phyloP scores from a whole-genome alignment of 169 alveolate genomes.

The Amoebophrya sp. region DNA sequence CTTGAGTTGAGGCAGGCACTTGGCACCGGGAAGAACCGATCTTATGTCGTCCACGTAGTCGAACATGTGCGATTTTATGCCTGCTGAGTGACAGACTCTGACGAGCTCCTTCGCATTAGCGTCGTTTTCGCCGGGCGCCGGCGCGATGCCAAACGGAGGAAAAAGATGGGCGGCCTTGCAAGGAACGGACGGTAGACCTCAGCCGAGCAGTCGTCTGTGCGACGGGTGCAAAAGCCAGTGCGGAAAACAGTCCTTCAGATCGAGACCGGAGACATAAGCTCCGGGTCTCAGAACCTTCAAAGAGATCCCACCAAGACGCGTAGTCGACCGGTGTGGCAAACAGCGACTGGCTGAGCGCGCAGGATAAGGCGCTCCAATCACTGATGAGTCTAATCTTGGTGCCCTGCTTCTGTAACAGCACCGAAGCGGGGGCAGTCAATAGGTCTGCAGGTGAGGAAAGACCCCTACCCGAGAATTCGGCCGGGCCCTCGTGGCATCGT shows the following conservation, averaged over 20 bases:
- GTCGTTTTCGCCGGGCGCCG: neutral
- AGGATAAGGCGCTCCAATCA: neutral
- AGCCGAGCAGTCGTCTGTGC: neutral
- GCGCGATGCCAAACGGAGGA: neutral
- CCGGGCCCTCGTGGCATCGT: neutral
- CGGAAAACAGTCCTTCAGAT: neutral
- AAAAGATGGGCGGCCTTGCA: neutral
- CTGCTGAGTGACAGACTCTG: too few relatives aligned
- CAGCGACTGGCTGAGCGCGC: neutral
- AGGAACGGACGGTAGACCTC: neutral
- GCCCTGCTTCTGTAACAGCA: neutral
- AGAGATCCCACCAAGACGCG: neutral
- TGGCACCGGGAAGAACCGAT: neutral
- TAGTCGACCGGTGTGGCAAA: neutral
- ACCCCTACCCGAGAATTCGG: too few relatives aligned
- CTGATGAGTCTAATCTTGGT: neutral
- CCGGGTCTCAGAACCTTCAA: neutral
- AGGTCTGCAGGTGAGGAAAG: neutral
- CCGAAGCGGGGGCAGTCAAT: neutral
- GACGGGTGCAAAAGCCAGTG: neutral
- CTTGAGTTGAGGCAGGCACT: neutral
- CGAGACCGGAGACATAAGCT: neutral
- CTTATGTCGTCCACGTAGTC: neutral
- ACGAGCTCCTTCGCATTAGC: too few relatives aligned
- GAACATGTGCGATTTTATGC: too few relatives aligned